Base-by-base conservation (phyloP, 228 moss, liverwort and hornwort species). In the Sphagnum fallax region DNA sequence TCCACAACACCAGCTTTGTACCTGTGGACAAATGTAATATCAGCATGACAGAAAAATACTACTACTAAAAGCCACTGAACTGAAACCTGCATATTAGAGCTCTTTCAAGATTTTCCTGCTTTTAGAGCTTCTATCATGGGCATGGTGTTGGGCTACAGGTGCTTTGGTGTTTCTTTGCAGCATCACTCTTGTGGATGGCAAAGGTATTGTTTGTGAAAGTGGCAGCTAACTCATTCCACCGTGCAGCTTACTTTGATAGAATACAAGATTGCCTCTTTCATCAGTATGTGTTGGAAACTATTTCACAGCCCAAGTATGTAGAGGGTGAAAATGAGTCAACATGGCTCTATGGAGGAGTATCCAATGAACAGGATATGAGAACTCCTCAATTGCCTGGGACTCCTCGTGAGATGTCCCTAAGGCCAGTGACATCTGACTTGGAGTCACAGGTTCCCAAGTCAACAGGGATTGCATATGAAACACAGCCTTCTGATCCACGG, bases 261-360 rank as follows among this genome's bases (percentile, higher is more conserved):
- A 93, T 98, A 49, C 98, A 98, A 67, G 98, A 98, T 80, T 93
- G 93, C 72, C 79, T 98, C 14, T 98, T 98, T 81, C 91, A 98
- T 82, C 98, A 98, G 47, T 94, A 91, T 53, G 98, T 98, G 63
- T 63, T 98, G 59, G 98, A 93, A 80, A 92, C 92, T n/a, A 78
- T 98, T 51, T 98, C 98, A 47, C 83, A 83, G 66, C 87, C 87
- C 61, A 87, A 75, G 71, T 55, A 69, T 66, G 63, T 74, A 52
- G 78, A 83, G 9, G 59, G 63, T 65, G 74, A 83, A 11, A 74
- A 81, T 55, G 55, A 32, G 32, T 32, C 32, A 32, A 32, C 32
- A 32, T 32, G 32, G 32, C 32, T 32, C 32, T 32, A 32, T 32
- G 32, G 32, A 32, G 32, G 32, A 32, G 32, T 32, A 32, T 32